These are phyloP conservation scores for Rubia yunnanensis DNA, from an alignment of 257 asterid species.

Conservation along the genomic window DNA sequence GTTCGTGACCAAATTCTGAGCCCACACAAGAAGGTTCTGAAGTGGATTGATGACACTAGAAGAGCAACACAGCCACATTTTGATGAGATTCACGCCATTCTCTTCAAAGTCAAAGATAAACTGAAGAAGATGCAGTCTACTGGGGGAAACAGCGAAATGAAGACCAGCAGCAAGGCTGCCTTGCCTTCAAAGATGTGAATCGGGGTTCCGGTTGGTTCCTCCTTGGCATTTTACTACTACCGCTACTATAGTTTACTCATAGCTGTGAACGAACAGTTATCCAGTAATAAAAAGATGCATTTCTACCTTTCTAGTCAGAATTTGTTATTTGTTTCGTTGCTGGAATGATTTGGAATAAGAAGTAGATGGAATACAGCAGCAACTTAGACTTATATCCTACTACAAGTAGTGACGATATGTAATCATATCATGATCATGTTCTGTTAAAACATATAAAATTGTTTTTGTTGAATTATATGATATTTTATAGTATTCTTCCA, in stretches of 20 bases:
- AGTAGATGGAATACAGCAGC: background rate
- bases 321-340: background rate
- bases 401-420: background rate
- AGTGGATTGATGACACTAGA: slow-evolving; percentile 69
- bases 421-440: background rate
- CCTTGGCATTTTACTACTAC: background rate
- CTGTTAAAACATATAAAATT: background rate
- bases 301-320: background rate
- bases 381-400: background rate
- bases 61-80: slow-evolving; percentile 67
- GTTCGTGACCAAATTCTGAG: slow-evolving; percentile 44
- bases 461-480: background rate
- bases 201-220: background rate
- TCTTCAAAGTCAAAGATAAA: slow-evolving; percentile 28
- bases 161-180: background rate
- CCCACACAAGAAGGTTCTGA: slow-evolving; percentile 49
- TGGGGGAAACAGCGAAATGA: slow-evolving; percentile 12
- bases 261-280: background rate
- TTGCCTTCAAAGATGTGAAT: slow-evolving; percentile 15
- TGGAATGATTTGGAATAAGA: background rate
- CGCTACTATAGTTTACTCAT: background rate
- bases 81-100: slow-evolving; percentile 46
- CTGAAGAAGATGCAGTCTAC: slow-evolving; percentile 27
- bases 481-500: background rate
- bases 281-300: background rate